Evolutionary conservation across 2,329 filamentous ascomycete species (phyloP).

Genomic region (Aspergillus jensenii): DNA sequence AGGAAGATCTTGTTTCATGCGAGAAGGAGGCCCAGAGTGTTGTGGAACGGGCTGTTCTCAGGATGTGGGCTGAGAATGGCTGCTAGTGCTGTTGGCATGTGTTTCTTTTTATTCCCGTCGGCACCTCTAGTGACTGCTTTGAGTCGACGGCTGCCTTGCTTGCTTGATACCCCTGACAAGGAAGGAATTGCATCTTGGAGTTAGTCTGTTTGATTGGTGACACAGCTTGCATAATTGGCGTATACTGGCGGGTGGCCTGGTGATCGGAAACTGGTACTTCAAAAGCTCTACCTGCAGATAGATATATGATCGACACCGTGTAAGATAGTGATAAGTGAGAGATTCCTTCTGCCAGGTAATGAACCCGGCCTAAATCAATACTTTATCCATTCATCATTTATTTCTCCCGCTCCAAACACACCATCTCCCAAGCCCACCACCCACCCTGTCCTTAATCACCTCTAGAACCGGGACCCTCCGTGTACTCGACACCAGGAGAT

Average conservation of each 20-base stretch:
- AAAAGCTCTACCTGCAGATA: not conserved
- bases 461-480: conserved; percentile 31
- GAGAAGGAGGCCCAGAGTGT: conserved; percentile 43
- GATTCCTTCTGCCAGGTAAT: not conserved
- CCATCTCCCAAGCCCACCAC: conserved; percentile 38
- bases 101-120: not conserved
- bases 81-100: not conserved
- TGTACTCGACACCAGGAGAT: conserved; percentile 36
- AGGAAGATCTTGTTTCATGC: conserved; percentile 39
- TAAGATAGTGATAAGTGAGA: conserved; percentile 5
- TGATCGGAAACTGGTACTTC: not conserved
- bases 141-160: conserved; percentile 5
- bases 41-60: conserved; percentile 45
- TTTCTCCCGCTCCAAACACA: conserved; percentile 26
- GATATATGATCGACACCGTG: not conserved
- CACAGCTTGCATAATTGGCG: conserved; percentile 20
- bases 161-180: conserved; percentile 29
- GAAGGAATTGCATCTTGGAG: conserved; percentile 24
- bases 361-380: not conserved
- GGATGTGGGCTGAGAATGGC: conserved; percentile 40
- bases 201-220: conserved; percentile 21
- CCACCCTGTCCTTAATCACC: conserved; percentile 41
- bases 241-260: conserved; percentile 5
- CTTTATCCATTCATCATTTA: not conserved
- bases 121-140: not conserved